Base-by-base conservation (phyloP, 73 alveolate species). In the Urostyla sp. region DNA sequence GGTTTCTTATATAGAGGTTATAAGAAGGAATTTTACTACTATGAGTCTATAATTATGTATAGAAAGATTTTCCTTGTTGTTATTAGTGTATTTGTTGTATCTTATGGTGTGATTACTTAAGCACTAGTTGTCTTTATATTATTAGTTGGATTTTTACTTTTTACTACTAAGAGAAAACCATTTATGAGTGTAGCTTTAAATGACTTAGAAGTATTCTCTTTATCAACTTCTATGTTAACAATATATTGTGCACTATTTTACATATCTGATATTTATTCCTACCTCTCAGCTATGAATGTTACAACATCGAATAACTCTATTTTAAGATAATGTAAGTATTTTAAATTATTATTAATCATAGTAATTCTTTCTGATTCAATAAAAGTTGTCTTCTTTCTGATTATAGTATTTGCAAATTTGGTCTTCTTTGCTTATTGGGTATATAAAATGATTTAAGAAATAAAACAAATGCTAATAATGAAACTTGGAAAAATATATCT, bases 1-100 rank as follows among this genome's bases (percentile, higher is more conserved):
- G 97, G 97, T 13, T 90, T 90, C 72, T 74, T 90, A 27, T 90
- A 45, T 38, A 87, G 67, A n/a, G 97, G 94, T 21, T 90, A 90
- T 67, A 87, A 87, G 52, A 59, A 56, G 30, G 44, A 61, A 32
- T 78, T 36, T 49, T 90, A 63, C 76, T 87, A 81, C 80, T 90
- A 94, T 94, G 97, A 90, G 82, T 35, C 78, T 4, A 34, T 82
- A 8, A 87, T 78, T 26, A 58, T 82, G 81, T 73, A 45, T 20
- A 40, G 91, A 43, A 87, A 87, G 55, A 87, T 87, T 1, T 10
- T 32, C 50, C 54, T 87, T 0, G 66, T 87, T 1, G 72, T 80
- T 85, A 67, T 79, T 16, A 57, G 86, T 6, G 91, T 74, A 5
- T 87, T 66, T 46, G 16, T 87, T 11, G 75, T 32, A 0, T 16